Evolutionary conservation across 192 early-diverging fungal genomes (phyloP), one percentile per base, ranked within the genome.

Genomic region (Rhizophagus prolifer): DNA sequence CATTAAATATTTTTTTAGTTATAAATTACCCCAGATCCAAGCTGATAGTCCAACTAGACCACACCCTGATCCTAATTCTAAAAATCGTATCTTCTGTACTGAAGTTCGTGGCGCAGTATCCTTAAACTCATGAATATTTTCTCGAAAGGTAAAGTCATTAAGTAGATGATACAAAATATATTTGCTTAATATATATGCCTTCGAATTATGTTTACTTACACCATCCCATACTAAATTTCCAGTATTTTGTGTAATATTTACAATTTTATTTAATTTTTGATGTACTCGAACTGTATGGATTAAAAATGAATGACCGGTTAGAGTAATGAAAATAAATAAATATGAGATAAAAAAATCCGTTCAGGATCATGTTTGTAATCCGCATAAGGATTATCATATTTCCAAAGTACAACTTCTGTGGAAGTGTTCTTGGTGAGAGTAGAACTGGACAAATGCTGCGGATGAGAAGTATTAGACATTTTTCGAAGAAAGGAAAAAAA

Each of bases 161-260:
- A 36, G 14, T 26, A 63, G 10, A 66, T 38, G 30, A 34, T 66
- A 13, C 9, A 21, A 8, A 34, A 66, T 34, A 21, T 38, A 66
- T 66, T 66, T 66, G 9, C 64, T 66, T 21, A 66, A 21, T 66
- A 66, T 38, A 66, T 66, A 66, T 66, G 64, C 64, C 64, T 66
- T 34, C 9, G 26, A 28, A 28, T 64, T 14, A 31, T 28, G 36
- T 28, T 5, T 8, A 38, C 28, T 30, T 66, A 66, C 64, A 14
- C 64, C 64, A 66, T 66, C 64, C 64, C 64, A 66, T 19, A 66
- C 64, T 66, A 66, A 21, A 66, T 66, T 66, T 10, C 64, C 64
- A 66, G 64, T 66, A 66, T 66, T 66, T 19, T 66, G 26, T 34
- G 64, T 66, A 19, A 66, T 66, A n/a, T 38, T 25, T 6, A 66